A percentile compares a stretch with the other conserved stretches of the same genome.
Conservation (phyloP, 2,329 filamentous ascomycete species). For the Aureobasidium subglaciale region DNA sequence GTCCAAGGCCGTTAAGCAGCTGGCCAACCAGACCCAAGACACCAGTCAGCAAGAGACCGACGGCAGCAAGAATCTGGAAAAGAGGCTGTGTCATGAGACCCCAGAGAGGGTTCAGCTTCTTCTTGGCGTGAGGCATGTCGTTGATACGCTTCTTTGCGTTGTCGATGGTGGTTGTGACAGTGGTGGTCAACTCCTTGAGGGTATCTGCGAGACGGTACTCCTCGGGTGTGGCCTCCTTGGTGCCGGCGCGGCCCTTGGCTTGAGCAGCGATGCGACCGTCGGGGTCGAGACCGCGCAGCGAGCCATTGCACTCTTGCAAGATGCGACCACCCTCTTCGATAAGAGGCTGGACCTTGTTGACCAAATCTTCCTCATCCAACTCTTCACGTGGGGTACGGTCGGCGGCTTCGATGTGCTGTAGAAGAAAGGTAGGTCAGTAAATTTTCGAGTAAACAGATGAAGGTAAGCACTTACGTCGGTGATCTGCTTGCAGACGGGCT, state of each 20-base stretch:
- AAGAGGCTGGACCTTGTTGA: slow-evolving; percentile 77
- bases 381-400: slow-evolving; percentile 79
- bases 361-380: slow-evolving; percentile 81
- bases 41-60: slow-evolving; percentile 73
- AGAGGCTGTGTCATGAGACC: slow-evolving; percentile 73
- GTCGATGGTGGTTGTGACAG: slow-evolving; percentile 76
- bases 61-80: slow-evolving; percentile 86
- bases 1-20: slow-evolving; percentile 70
- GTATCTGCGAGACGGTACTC: slow-evolving; percentile 78
- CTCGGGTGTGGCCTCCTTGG: slow-evolving; percentile 70
- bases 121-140: slow-evolving; percentile 90
- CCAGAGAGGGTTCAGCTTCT: slow-evolving; percentile 89
- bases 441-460: neutral
- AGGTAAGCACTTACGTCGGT: slow-evolving; percentile 52
- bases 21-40: slow-evolving; percentile 79
- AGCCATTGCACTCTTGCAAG: slow-evolving; percentile 77
- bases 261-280: slow-evolving; percentile 79
- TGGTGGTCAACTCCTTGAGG: slow-evolving; percentile 78
- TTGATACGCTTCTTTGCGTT: slow-evolving; percentile 81
- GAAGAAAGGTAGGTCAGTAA: slow-evolving; percentile 24
- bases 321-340: slow-evolving; percentile 81
- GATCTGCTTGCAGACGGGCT: slow-evolving; percentile 81
- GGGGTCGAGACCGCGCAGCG: slow-evolving; percentile 80
- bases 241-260: slow-evolving; percentile 72
- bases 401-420: slow-evolving; percentile 66